phyloP scores from a whole-genome alignment of 192 early-diverging fungal species.

The Backusella tarrabulga region DNA sequence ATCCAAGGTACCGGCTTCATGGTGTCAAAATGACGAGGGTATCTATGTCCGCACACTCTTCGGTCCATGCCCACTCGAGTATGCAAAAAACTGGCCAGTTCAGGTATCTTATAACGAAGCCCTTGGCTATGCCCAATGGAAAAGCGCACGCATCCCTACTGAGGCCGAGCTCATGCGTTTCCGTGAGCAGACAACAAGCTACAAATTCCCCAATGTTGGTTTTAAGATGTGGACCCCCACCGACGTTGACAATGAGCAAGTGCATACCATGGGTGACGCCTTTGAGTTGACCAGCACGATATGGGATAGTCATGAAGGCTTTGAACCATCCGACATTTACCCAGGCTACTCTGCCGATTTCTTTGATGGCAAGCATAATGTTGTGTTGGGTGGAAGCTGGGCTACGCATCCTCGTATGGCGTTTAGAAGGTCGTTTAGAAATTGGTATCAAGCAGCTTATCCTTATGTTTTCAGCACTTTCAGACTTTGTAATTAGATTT shows the following conservation, averaged over 20 bases:
- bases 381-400: constrained; percentile 84
- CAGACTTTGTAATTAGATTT: constrained; percentile 35
- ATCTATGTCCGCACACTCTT: constrained; percentile 65
- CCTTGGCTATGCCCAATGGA: constrained; percentile 58
- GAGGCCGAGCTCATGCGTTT: constrained; percentile 67
- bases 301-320: constrained; percentile 61
- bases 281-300: constrained; percentile 86
- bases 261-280: constrained; percentile 52
- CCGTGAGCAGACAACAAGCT: constrained; percentile 30
- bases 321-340: constrained; percentile 64
- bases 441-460: constrained; percentile 91
- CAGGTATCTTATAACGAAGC: constrained; percentile 69
- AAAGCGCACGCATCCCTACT: constrained; percentile 67
- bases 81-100: constrained; percentile 69
- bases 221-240: constrained; percentile 69
- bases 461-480: constrained; percentile 83
- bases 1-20: constrained; percentile 49
- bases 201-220: constrained; percentile 61
- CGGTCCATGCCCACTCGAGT: constrained; percentile 55
- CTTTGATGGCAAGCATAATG: constrained; percentile 84
- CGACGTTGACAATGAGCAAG: constrained; percentile 24
- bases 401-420: constrained; percentile 81
- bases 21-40: constrained; percentile 36
- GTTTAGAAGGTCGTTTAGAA: constrained; percentile 69
- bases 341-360: constrained; percentile 92